phyloP scores from a whole-genome alignment of 2,329 filamentous ascomycete genomes.

The Diatrype stigma region DNA sequence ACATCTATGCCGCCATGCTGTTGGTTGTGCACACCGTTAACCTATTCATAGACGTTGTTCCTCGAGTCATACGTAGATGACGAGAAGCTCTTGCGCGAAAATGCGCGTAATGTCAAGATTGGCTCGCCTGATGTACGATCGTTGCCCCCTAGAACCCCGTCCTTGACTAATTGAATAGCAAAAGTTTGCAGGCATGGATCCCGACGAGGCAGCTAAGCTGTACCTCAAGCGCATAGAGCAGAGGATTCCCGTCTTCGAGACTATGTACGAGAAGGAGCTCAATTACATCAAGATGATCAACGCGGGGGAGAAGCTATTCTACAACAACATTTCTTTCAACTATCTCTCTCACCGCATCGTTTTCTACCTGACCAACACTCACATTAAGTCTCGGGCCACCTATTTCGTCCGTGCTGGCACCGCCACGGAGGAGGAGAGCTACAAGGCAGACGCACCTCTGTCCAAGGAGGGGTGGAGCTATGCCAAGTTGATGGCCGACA shows the following conservation, averaged over 20 bases:
- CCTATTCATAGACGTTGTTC: constrained; percentile 71
- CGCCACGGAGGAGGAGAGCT: constrained; percentile 82
- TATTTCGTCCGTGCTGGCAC: constrained; percentile 89
- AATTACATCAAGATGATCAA: constrained; percentile 99
- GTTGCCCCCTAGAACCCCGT: neutral
- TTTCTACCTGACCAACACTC: constrained; percentile 95
- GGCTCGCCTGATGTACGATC: constrained; percentile 78
- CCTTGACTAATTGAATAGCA: constrained; percentile 10
- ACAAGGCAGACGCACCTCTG: constrained; percentile 83
- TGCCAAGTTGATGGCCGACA: constrained; percentile 79
- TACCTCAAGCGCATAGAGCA: constrained; percentile 87
- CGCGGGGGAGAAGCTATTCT: constrained; percentile 84
- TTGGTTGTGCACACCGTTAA: constrained; percentile 1
- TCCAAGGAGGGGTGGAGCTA: constrained; percentile 79
- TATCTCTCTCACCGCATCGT: constrained; percentile 97
- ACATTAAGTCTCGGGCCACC: constrained; percentile 91
- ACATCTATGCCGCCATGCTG: too few species aligned
- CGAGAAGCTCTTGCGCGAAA: constrained; percentile 89
- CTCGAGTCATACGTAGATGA: constrained; percentile 96
- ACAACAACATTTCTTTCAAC: constrained; percentile 96
- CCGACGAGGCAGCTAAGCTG: constrained; percentile 85
- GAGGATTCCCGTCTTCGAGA: constrained; percentile 93
- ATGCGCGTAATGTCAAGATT: constrained; percentile 96
- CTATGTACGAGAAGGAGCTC: constrained; percentile 88
- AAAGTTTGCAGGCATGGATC: constrained; percentile 84